Evolutionary conservation across 441 rosid genomes (phyloP).

Genomic region (Syzygium malaccense): DNA sequence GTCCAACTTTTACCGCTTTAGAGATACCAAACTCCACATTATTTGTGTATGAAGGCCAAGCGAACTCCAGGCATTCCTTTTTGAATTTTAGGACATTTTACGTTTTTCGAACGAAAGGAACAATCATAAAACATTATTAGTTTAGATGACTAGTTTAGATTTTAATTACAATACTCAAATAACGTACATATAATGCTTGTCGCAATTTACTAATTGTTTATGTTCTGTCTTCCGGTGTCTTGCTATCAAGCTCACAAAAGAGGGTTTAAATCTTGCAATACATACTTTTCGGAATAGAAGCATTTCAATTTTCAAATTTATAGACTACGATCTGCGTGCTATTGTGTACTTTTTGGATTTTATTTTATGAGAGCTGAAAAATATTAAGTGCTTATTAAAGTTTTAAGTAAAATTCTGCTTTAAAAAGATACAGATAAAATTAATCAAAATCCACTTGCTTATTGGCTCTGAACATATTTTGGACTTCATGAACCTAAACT

Average conservation of each 20-base stretch:
- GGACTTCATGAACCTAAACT: neutral
- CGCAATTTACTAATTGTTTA: neutral
- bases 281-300: neutral
- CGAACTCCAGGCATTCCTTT: neutral
- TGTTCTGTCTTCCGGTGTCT: neutral
- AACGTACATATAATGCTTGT: neutral
- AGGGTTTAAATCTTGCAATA: neutral
- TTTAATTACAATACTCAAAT: neutral
- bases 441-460: neutral
- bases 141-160: neutral
- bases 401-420: neutral
- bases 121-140: neutral
- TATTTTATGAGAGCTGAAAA: neutral
- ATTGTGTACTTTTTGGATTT: neutral
- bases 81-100: neutral
- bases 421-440: neutral
- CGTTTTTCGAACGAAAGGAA: neutral
- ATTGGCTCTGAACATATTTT: neutral
- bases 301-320: neutral
- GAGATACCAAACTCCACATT: neutral
- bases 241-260: neutral
- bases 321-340: neutral
- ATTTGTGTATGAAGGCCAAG: neutral
- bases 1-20: neutral
- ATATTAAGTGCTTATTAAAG: neutral